Conservation (phyloP, 371 early-diverging fungal species). For the Rhizomucor pusillus region DNA sequence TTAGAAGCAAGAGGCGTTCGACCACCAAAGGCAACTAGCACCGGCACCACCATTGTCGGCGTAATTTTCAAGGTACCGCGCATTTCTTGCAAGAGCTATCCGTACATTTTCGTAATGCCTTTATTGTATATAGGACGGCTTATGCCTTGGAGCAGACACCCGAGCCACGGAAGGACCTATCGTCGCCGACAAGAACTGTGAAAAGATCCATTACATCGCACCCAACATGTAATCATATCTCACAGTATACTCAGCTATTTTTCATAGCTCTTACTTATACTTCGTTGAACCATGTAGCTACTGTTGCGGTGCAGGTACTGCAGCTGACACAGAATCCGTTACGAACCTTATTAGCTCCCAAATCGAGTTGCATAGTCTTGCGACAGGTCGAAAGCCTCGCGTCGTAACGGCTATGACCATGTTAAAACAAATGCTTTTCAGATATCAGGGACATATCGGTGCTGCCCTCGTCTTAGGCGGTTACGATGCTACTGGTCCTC, state of each 20-base stretch:
- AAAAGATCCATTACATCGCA: slow-evolving; percentile 98
- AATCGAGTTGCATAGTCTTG: slow-evolving; percentile 89
- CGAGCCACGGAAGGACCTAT: slow-evolving; percentile 98
- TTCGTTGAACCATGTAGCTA: slow-evolving; percentile 45
- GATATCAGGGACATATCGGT: slow-evolving; percentile 97
- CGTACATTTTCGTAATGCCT: too few species aligned
- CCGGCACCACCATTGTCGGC: slow-evolving; percentile 99
- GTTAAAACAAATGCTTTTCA: slow-evolving; percentile 96
- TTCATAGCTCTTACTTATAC: not conserved
- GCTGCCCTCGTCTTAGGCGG: slow-evolving; percentile 99
- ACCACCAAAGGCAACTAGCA: slow-evolving; percentile 90
- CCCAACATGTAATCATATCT: slow-evolving; percentile 84
- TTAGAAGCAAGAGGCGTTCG: slow-evolving; percentile 77
- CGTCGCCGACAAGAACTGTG: slow-evolving; percentile 99
- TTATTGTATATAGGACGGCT: slow-evolving; percentile 70
- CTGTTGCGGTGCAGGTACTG: slow-evolving; percentile 99
- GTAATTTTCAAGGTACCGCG: slow-evolving; percentile 79
- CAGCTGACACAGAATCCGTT: slow-evolving; percentile 98
- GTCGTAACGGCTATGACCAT: slow-evolving; percentile 95
- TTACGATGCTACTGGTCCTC: slow-evolving; percentile 89
- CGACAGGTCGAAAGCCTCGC: slow-evolving; percentile 87
- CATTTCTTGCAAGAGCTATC: not conserved
- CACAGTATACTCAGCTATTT: not conserved
- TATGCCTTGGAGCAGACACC: slow-evolving; percentile 99
- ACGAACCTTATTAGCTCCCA: slow-evolving; percentile 92